Evolutionary conservation across 164 flowering plant genomes (phyloP), one percentile per base, ranked within the genome.

Genomic region (Stephania japonica): DNA sequence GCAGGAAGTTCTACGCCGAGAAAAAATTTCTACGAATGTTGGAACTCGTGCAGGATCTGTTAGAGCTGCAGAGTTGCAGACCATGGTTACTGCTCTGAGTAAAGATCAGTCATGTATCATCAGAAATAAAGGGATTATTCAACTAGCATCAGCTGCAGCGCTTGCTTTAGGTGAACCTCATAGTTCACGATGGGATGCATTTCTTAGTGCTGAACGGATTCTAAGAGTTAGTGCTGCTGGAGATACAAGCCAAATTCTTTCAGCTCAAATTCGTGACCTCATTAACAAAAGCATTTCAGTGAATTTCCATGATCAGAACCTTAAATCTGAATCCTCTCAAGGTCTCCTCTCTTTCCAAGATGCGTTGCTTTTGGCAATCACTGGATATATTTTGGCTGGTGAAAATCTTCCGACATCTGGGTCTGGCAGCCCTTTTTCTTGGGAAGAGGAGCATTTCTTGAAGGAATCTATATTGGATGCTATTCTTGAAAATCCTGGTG

Each of bases 371-470:
- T 89, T 95, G 7, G 85, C 87, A 41, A 70, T 87, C 24, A 80
- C 68, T 65, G 99, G 98, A 53, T 95, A 93, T 75, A 87, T 95
- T 43, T 85, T 95, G 83, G 99, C 98, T 26, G 98, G 99, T 80
- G 94, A 93, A 79, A 89, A 87, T 80, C 93, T 95, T 78, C 92
- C 96, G 32, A 88, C 96, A 32, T 87, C 98, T 68, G 96, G 98
- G 4, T 87, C 94, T 41, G 86, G 75, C 71, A 87, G 98, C 43
- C 98, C 99, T 18, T 95, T 95, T 76, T 91, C 99, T 68, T 95
- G 99, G 99, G 94, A 92, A 82, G 98, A 95, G 83, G 99, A 95
- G 82, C 93, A 87, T 71, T 80, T 85, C 49, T 78, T 95, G 77
- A 91, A 93, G 82, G 98, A 95, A 81, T 88, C 96, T 70, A 81